Evolutionary conservation across 1,284 basidiomycete genomes (phyloP).

Genomic region (Ceratobasidium sp.): DNA sequence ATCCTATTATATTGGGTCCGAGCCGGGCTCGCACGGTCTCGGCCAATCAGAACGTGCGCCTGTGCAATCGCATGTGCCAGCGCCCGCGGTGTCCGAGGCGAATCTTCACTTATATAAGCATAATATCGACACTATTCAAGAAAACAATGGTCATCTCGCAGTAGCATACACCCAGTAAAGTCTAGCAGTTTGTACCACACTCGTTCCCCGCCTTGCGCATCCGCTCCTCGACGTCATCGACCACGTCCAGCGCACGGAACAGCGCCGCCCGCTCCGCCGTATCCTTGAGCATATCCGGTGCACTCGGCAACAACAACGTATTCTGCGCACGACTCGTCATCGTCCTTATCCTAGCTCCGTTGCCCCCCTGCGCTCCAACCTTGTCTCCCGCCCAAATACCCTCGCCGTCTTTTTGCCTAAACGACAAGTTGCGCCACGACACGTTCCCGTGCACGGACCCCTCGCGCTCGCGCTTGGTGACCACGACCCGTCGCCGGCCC

Average conservation of each 20-base stretch:
- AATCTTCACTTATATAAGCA: conserved; percentile 7
- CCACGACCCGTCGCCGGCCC: conserved; percentile 18
- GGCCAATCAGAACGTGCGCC: conserved; percentile 20
- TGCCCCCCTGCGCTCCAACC: background rate
- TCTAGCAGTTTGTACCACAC: background rate
- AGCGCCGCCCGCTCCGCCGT: conserved; percentile 34
- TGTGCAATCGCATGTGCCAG: conserved; percentile 16
- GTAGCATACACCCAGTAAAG: background rate
- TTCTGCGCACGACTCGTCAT: conserved; percentile 16
- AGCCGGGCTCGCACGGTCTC: conserved; percentile 16
- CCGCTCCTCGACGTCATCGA: conserved; percentile 25
- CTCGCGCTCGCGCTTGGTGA: conserved; percentile 9
- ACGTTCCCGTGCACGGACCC: conserved; percentile 11
- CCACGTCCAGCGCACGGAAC: conserved; percentile 13
- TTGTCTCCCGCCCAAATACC: conserved; percentile 37
- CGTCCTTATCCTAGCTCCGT: conserved; percentile 9
- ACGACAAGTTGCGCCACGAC: conserved; percentile 33
- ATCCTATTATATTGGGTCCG: conserved; percentile 24
- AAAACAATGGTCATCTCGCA: background rate
- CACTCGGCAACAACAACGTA: conserved; percentile 34
- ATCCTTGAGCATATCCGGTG: conserved; percentile 6
- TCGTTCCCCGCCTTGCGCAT: conserved; percentile 33
- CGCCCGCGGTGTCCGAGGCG: conserved; percentile 19
- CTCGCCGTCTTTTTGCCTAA: conserved; percentile 24
- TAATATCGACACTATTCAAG: conserved; percentile 10